phyloP scores from a whole-genome alignment of 2,329 filamentous ascomycete species.

The Colletotrichum sp. region DNA sequence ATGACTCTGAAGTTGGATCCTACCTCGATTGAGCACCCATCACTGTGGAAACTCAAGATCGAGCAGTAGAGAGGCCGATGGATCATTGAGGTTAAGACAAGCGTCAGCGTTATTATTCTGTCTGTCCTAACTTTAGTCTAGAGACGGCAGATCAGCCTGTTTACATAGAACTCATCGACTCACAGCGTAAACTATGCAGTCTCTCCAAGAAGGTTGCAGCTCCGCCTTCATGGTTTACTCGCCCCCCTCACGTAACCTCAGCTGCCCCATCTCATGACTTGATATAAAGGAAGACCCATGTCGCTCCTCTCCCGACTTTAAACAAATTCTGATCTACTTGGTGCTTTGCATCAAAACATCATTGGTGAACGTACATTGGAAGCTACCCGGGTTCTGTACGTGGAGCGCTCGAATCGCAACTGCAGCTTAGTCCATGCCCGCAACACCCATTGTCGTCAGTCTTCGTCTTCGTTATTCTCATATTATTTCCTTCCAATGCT shows the following conservation, averaged over 20 bases:
- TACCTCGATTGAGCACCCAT: not conserved
- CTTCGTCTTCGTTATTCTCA: not conserved
- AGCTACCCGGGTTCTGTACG: not conserved
- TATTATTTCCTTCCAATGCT: accelerated
- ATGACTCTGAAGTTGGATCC: not conserved
- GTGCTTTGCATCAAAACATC: no score
- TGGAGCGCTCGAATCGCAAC: not conserved
- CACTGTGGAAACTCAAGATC: not conserved
- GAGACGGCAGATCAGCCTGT: not conserved
- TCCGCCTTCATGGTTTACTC: not conserved
- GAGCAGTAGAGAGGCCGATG: not conserved
- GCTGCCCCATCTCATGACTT: accelerated
- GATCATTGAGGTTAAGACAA: not conserved
- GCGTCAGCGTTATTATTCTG: not conserved
- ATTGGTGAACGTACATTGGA: not conserved
- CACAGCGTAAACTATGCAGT: not conserved
- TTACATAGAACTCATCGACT: not conserved
- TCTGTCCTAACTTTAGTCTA: not conserved
- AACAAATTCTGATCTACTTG: not conserved
- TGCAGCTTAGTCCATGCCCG: not conserved
- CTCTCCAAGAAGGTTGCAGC: not conserved
- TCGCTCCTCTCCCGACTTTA: accelerated
- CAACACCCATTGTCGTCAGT: not conserved
- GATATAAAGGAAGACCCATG: not conserved
- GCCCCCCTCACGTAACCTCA: not conserved